Evolutionary conservation across 495 filamentous ascomycete species (phyloP).

Genomic region (Penicillium coffeae): DNA sequence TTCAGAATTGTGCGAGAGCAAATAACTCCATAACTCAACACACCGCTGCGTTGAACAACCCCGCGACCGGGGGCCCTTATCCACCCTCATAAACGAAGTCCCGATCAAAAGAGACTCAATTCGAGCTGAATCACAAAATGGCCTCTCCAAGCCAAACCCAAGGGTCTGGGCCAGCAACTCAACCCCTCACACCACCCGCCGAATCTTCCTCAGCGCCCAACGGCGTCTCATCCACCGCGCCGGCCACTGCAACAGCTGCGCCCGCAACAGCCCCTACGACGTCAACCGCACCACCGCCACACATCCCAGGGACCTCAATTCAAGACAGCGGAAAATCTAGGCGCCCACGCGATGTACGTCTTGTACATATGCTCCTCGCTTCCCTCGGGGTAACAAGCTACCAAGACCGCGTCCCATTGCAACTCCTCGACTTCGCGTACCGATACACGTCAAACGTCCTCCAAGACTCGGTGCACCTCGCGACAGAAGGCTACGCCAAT

Average conservation of each 20-base stretch:
- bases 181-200: conserved; percentile 43
- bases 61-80: neutral
- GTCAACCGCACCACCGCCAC: conserved; percentile 36
- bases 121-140: conserved; percentile 20
- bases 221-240: conserved; percentile 18
- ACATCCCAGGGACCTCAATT: conserved; percentile 50
- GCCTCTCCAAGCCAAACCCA: conserved; percentile 40
- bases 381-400: conserved; percentile 83
- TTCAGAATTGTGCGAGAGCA: too few species aligned
- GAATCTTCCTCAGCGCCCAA: conserved; percentile 32
- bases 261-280: conserved; percentile 16
- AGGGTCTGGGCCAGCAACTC: conserved; percentile 32
- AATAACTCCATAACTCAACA: neutral
- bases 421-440: conserved; percentile 96
- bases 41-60: neutral
- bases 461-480: conserved; percentile 50
- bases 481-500: conserved; percentile 49
- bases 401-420: conserved; percentile 89
- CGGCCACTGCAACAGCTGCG: conserved; percentile 11
- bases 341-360: conserved; percentile 84
- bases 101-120: neutral
- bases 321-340: conserved; percentile 60
- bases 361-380: conserved; percentile 86
- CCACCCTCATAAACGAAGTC: conserved; percentile 5
- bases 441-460: conserved; percentile 59